Evolutionary conservation across 1,139 yeast species (phyloP), one percentile per base, ranked within the genome.

Genomic region (Kodamaea plutei): DNA sequence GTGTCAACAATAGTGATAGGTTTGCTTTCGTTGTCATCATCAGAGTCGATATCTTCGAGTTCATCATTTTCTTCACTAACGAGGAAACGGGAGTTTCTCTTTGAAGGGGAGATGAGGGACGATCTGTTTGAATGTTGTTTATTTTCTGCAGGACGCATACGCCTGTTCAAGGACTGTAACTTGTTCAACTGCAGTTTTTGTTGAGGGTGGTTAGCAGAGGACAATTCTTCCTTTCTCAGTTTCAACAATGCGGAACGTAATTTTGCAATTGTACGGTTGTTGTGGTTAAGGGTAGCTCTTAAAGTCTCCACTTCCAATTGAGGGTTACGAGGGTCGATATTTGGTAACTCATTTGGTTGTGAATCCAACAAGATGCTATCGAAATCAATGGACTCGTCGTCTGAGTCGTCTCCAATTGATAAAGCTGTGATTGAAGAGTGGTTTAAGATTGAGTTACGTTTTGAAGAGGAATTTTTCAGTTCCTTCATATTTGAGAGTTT

Each of bases 241-340:
- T 71, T 76, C 39, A 72, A 48, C 10, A 76, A 54, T 4, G 67
- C 68, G 9, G 69, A 55, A 50, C 80, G 69, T 39, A 79, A 62
- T 44, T 71, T 75, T 8, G 73, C 58, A 34, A 79, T 76, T 0
- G 76, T 71, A 38, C 72, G 67, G 45, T 80, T 79, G 4, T 91
- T 83, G 52, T 75, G 84, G 16, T 67, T 67, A 43, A 85, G 63
- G 9, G 84, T 79, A 0, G 84, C 73, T 41, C 73, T 68, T 43
- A 83, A 61, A 0, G 89, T 79, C 47, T 84, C 89, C 5, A 74
- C 61, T 50, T 84, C 89, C 28, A 82, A 58, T 10, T 69, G 75
- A 2, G 72, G 60, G 40, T 73, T 67, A 28, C 69, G 63, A 1
- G 74, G 64, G 18, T 79, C 73, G 1, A 69, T 29, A 12, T 40